These are phyloP conservation scores for Suillus subaureus DNA, from an alignment of 768 basidiomycete species.

Conservation along the genomic window DNA sequence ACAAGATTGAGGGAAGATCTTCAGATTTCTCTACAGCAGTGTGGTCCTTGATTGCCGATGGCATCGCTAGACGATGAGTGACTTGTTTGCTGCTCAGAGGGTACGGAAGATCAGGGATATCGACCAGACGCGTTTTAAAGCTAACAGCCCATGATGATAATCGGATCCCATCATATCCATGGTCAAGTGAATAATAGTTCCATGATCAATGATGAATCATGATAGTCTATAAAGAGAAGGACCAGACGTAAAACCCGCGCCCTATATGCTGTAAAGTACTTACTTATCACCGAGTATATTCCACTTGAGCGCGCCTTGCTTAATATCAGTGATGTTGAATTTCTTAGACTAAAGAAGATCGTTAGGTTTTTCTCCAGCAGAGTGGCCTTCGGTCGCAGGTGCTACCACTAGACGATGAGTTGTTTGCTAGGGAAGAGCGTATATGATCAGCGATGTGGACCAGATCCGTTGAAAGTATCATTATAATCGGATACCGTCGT, in stretches of 20 bases:
- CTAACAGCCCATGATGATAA: neutral
- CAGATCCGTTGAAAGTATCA: neutral
- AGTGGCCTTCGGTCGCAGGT: neutral
- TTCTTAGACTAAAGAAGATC: too few relatives aligned
- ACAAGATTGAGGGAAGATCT: slow-evolving; percentile 1
- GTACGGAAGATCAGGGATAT: neutral
- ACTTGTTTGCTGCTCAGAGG: neutral
- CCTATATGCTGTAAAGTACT: slow-evolving; percentile 4
- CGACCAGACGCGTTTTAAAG: neutral
- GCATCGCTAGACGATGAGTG: neutral
- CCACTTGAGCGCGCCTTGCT: slow-evolving; percentile 18
- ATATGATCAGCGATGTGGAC: neutral
- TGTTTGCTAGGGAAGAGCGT: neutral
- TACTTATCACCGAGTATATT: slow-evolving; percentile 8
- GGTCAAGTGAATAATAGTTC: neutral
- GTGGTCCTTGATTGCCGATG: neutral
- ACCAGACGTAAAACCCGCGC: neutral
- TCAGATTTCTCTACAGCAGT: neutral
- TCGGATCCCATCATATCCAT: neutral
- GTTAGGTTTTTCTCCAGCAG: neutral
- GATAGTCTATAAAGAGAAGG: neutral
- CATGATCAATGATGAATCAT: neutral
- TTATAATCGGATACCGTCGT: neutral
- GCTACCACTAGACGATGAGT: neutral
- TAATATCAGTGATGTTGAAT: slow-evolving; percentile 5